Conservation (phyloP, 495 filamentous ascomycete genomes). For the Patellaria atrata region DNA sequence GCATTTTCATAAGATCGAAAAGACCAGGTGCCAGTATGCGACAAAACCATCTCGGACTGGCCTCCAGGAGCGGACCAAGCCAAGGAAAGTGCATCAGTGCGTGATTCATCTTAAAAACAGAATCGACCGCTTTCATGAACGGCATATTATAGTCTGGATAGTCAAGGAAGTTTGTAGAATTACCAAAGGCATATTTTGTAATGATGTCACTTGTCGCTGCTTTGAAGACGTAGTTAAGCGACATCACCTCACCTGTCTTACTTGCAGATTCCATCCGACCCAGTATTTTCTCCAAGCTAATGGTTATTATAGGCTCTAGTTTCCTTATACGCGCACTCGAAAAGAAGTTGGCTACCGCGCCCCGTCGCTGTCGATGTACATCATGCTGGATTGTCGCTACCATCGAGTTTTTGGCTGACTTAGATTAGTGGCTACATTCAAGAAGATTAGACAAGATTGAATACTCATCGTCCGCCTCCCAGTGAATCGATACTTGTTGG, state of each 20-base stretch:
- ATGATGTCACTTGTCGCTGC: slow-evolving; percentile 33
- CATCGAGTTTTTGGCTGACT: too few species aligned
- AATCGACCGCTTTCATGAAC: neutral
- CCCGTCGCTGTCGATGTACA: neutral
- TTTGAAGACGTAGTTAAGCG: slow-evolving; percentile 20
- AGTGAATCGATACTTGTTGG: slow-evolving; percentile 7
- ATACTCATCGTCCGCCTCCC: too few species aligned
- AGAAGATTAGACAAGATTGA: too few species aligned
- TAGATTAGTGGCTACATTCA: too few species aligned
- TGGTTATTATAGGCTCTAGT: slow-evolving; percentile 6
- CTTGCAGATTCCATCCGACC: neutral
- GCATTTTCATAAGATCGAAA: neutral
- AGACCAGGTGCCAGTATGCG: too few species aligned
- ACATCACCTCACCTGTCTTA: slow-evolving; percentile 8
- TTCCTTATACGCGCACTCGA: neutral
- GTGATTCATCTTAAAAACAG: neutral
- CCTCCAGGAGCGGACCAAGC: too few species aligned
- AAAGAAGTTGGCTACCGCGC: neutral
- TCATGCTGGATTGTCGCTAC: neutral
- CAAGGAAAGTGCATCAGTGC: too few species aligned
- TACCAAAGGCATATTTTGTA: slow-evolving; percentile 31
- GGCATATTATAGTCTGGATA: slow-evolving; percentile 9
- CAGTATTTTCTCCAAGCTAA: neutral
- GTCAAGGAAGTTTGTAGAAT: slow-evolving; percentile 22
- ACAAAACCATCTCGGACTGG: too few species aligned